Base-by-base conservation (phyloP, 2,329 filamentous ascomycete species). In the Exophiala phaeomuriformis region DNA sequence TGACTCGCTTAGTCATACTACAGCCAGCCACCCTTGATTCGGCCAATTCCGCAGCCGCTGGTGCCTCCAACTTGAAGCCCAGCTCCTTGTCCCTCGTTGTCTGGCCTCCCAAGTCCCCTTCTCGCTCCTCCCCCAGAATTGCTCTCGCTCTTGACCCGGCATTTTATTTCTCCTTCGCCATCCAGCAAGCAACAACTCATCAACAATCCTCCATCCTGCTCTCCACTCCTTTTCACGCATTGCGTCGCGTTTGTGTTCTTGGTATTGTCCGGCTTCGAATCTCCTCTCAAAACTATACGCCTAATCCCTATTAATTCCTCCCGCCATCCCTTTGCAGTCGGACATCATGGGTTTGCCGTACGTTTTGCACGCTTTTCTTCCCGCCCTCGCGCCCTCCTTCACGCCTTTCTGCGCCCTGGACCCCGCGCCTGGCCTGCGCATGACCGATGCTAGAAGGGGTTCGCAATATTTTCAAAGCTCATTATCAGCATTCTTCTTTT, bases 311-410 rank as follows among this genome's bases (percentile, higher is more conserved):
- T 19, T 19, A 19, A 19, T 19, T 19, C 19, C 31, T 37, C 41
- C 12, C 50, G 43, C 44, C 3, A 41, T 27, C 10, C 9, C 31
- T 43, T 12, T 48, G 37, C 47, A n/a, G 35, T 46, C 45, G 46
- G 52, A 53, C 58, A 63, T 56, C 51, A 78, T 77, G 75, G 75
- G 75, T 62, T 71, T 77, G 63, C 75, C 74, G 72, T 74, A 68
- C 68, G 72, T 68, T 53, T 55, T 51, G 37, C 37, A 44, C 28
- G 42, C 36, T 27, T 43, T 58, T 56, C 51, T 47, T 39, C 45
- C 35, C 27, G 19, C 48, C 45, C 43, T 33, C 31, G 29, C 43
- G 10, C 4, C 47, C 29, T 42, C 43, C 48, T 46, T 36, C 49
- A 39, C 49, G 44, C 57, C 52, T 53, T 53, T 51, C 55, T 52